A percentile compares a stretch with the other conserved stretches of the same genome.
These are phyloP conservation scores for Monilinia polystroma DNA, from an alignment of 2,329 filamentous ascomycete species.

Conservation along the genomic window DNA sequence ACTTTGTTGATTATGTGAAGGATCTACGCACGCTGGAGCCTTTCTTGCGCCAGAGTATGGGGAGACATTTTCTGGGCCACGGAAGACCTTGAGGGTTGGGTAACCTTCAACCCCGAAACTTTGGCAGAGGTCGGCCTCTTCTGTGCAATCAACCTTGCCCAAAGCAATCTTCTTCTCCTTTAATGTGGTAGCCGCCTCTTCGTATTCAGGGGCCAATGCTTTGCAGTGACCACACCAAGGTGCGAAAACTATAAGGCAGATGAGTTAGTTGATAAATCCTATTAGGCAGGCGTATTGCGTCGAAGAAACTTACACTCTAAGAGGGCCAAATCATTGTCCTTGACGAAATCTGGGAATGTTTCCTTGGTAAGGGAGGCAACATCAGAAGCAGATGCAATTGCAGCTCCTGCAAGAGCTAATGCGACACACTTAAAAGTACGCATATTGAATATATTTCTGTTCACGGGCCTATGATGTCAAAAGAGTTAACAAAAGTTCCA, in stretches of 20 bases:
- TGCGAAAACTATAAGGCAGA: constrained; percentile 68
- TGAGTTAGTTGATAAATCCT: constrained; percentile 28
- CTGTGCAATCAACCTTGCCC: constrained; percentile 92
- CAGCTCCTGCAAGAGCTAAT: constrained; percentile 43
- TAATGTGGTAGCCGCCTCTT: constrained; percentile 77
- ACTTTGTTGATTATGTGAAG: background rate
- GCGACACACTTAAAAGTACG: constrained; percentile 39
- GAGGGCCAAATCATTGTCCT: constrained; percentile 82
- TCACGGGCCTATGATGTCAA: constrained; percentile 24
- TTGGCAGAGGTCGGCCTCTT: constrained; percentile 88
- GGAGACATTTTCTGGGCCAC: constrained; percentile 74
- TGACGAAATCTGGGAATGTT: constrained; percentile 83
- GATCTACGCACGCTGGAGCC: constrained; percentile 62
- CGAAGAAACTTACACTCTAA: constrained; percentile 75
- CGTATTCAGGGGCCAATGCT: constrained; percentile 89
- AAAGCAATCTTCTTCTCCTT: constrained; percentile 87
- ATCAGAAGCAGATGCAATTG: constrained; percentile 69
- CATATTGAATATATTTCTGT: constrained; percentile 33
- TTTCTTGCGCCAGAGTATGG: constrained; percentile 90
- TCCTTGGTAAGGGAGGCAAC: constrained; percentile 76
- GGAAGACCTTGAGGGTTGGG: constrained; percentile 98
- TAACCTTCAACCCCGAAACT: constrained; percentile 92
- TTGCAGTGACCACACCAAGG: constrained; percentile 81
- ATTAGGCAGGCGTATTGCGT: constrained; percentile 4
- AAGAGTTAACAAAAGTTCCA: constrained; percentile 23